Conservation (phyloP, 257 asterid genomes). For the Solanum gracilifrons region DNA sequence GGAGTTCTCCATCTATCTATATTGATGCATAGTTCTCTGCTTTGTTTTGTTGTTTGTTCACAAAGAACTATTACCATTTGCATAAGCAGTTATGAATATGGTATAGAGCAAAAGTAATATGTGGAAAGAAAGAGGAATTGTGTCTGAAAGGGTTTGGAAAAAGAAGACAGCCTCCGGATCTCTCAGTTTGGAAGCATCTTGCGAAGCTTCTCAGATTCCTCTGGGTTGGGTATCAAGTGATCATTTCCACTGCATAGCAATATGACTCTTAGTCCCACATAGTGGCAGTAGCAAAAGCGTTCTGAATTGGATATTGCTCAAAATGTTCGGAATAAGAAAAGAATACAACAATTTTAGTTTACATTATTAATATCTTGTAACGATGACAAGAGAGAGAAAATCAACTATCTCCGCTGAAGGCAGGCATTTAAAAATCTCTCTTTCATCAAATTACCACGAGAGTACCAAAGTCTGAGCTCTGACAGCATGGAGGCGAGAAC, state of each 20-base stretch:
- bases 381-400: not conserved
- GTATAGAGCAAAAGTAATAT: not conserved
- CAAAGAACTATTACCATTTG: not conserved
- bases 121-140: not conserved
- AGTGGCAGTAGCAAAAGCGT: not conserved
- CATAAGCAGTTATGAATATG: not conserved
- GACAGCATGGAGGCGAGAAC: slow-evolving; percentile 85
- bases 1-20: not conserved
- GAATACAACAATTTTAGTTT: not conserved
- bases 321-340: not conserved
- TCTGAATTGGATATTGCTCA: not conserved
- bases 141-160: not conserved
- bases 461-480: slow-evolving; percentile 67
- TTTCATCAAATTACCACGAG: slow-evolving; percentile 34
- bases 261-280: not conserved
- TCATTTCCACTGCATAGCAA: slow-evolving; percentile 56
- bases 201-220: slow-evolving; percentile 67
- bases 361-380: too few relatives aligned
- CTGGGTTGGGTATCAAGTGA: slow-evolving; percentile 58
- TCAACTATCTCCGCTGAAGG: not conserved
- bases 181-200: slow-evolving; percentile 45
- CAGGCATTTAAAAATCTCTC: not conserved
- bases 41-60: not conserved
- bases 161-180: slow-evolving; percentile 31
- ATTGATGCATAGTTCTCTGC: not conserved